phyloP scores from a whole-genome alignment of 257 asterid genomes.

The Rauvolfia tetraphylla region DNA sequence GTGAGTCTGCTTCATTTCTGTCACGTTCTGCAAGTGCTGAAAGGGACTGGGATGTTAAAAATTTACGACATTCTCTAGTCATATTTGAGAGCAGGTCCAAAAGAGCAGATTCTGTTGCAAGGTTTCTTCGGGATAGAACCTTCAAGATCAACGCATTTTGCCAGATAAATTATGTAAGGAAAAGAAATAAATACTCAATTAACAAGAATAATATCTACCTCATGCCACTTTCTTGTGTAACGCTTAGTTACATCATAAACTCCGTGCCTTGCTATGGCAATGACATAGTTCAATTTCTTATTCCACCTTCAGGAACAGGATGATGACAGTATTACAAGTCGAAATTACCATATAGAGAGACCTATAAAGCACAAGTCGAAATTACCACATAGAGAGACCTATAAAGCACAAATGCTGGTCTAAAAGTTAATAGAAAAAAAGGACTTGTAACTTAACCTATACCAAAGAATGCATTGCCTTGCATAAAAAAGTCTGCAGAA shows the following conservation, averaged over 20 bases:
- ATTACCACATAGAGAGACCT: neutral
- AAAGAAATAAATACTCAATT: conserved; percentile 13
- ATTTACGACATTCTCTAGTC: conserved; percentile 53
- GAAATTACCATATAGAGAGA: conserved; percentile 7
- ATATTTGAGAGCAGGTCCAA: conserved; percentile 44
- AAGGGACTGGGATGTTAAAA: conserved; percentile 40
- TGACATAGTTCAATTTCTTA: conserved; percentile 64
- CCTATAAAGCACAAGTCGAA: conserved; percentile 20
- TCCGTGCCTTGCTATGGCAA: conserved; percentile 78
- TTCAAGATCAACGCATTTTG: conserved; percentile 23
- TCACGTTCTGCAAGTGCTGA: conserved; percentile 63
- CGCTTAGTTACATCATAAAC: conserved; percentile 94
- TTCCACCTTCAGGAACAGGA: conserved; percentile 64
- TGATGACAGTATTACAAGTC: conserved; percentile 23
- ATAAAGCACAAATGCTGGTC: neutral
- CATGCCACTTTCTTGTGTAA: conserved; percentile 88
- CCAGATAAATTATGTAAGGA: conserved; percentile 4
- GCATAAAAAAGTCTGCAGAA: neutral
- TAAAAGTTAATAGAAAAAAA: neutral
- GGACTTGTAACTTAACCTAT: neutral
- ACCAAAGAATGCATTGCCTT: neutral
- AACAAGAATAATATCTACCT: conserved; percentile 40
- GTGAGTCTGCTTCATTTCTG: conserved; percentile 61
- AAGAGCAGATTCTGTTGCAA: conserved; percentile 63
- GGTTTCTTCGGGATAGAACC: conserved; percentile 72